A percentile compares a stretch with the other conserved stretches of the same genome.
These are phyloP conservation scores for Cercospora citrullina DNA, from an alignment of 2,329 filamentous ascomycete genomes.

Conservation along the genomic window DNA sequence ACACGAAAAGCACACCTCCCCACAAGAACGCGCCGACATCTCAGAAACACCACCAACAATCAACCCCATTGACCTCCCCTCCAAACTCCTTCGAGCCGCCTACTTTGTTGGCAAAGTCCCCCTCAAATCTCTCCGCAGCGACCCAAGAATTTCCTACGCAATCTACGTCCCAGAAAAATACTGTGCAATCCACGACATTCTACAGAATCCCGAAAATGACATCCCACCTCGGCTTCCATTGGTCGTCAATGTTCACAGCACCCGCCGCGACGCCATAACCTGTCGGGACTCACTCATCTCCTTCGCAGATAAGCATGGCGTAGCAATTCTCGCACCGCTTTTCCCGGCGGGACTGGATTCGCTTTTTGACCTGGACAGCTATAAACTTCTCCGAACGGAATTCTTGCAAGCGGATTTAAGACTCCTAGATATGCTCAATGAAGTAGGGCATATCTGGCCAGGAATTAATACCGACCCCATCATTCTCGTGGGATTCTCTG, in stretches of 20 bases:
- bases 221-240: conserved; percentile 9
- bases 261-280: conserved; percentile 14
- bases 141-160: conserved; percentile 19
- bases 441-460: conserved; percentile 19
- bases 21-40: conserved; percentile 4
- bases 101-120: conserved; percentile 22
- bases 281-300: conserved; percentile 16
- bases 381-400: conserved; percentile 11
- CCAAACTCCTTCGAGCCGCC: conserved; percentile 18
- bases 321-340: conserved; percentile 19
- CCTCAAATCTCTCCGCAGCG: conserved; percentile 12
- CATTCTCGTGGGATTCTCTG: conserved; percentile 18
- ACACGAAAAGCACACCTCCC: neutral
- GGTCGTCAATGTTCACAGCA: conserved; percentile 20
- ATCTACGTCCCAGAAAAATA: conserved; percentile 21
- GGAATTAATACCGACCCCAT: conserved; percentile 13
- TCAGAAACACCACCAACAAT: conserved; percentile 4
- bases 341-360: conserved; percentile 19
- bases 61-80: conserved; percentile 15
- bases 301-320: conserved; percentile 16
- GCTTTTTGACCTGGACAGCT: conserved; percentile 18
- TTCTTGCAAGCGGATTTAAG: conserved; percentile 12
- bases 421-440: conserved; percentile 18
- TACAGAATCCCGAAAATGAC: conserved; percentile 2
- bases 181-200: conserved; percentile 8